Base-by-base conservation (phyloP, 768 basidiomycete species). In the Leccinellum albellum region DNA sequence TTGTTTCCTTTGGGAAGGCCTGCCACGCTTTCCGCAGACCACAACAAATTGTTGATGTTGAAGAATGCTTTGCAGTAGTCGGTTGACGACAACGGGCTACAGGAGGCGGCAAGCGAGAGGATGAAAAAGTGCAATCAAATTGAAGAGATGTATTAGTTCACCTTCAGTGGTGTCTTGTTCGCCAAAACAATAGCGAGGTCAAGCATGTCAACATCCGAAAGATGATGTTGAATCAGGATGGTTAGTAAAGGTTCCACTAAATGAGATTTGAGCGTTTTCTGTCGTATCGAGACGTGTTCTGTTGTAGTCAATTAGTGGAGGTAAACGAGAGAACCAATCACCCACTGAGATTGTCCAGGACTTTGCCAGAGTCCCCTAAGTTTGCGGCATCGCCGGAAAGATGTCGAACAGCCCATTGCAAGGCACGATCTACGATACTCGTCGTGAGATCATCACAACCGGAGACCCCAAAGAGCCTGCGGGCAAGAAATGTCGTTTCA, bases 161-260 rank as follows among this genome's bases (percentile, higher is more conserved):
- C 94, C 81, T 93, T 94, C 58, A 94, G 70, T 3, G 74, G 69
- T 0, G 80, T 72, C 33, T 71, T 72, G 8, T 62, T 64, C 15
- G 82, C 63, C 13, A 84, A 65, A 0, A 67, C 67, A 0, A 73
- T 64, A 1, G 82, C 75, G 14, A 91, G 71, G 2, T 74, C 65
- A 3, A 88, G 62, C 17, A 77, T 73, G 21, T 59, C 56, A 2
- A 64, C 42, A 53, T 79, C 76, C 1, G 73, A 61, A 17, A 95
- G 73, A n/a, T 79, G 79, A 55, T 80, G 75, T 66, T 87, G 88
- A 44, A 89, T 75, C 17, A 83, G 75, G 1, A 82, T 81, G 7
- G 81, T 81, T 20, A 94, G 61, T 17, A 93, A 69, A 1, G 90
- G 86, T 57, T 97, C 94, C 1, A 83, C 84, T 9, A 88, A 66